Conservation (phyloP, 208 protist species). For the Balamuthia mandrillaris region DNA sequence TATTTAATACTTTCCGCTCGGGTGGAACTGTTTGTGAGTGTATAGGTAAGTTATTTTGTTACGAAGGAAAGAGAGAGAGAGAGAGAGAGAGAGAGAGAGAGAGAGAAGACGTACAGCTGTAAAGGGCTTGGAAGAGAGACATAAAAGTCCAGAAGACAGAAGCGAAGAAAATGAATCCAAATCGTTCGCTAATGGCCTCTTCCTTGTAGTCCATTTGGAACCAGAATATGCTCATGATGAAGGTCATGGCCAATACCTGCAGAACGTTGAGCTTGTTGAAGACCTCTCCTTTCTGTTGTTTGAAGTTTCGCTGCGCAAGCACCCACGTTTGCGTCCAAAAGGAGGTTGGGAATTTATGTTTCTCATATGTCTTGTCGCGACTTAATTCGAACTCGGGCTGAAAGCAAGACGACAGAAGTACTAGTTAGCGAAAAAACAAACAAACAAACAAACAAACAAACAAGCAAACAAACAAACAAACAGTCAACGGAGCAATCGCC, state of each 20-base stretch:
- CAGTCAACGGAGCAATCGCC: too few species aligned
- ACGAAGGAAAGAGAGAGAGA: background rate
- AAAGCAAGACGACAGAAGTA: too few species aligned
- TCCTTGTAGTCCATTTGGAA: conserved; percentile 35
- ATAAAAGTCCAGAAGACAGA: conserved; percentile 48
- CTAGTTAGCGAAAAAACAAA: too few species aligned
- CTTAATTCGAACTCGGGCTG: too few species aligned
- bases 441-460: too few species aligned
- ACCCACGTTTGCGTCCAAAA: conserved; percentile 37
- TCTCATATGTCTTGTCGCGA: too few species aligned
- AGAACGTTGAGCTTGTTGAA: background rate
- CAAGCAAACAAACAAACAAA: too few species aligned
- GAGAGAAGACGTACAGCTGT: background rate
- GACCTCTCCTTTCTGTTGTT: conserved; percentile 3
- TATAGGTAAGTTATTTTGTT: too few species aligned
- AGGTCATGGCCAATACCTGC: conserved; percentile 30
- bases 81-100: background rate
- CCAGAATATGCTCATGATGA: conserved; percentile 49
- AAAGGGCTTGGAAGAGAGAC: conserved; percentile 11
- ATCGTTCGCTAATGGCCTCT: conserved; percentile 28
- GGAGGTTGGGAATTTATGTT: background rate
- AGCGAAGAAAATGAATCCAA: conserved; percentile 50
- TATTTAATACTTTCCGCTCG: conserved; percentile 38
- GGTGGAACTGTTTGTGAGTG: too few species aligned
- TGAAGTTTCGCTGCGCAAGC: conserved; percentile 46